Evolutionary conservation across 2,329 filamentous ascomycete species (phyloP).

Genomic region (Fragosphaeria purpurea): DNA sequence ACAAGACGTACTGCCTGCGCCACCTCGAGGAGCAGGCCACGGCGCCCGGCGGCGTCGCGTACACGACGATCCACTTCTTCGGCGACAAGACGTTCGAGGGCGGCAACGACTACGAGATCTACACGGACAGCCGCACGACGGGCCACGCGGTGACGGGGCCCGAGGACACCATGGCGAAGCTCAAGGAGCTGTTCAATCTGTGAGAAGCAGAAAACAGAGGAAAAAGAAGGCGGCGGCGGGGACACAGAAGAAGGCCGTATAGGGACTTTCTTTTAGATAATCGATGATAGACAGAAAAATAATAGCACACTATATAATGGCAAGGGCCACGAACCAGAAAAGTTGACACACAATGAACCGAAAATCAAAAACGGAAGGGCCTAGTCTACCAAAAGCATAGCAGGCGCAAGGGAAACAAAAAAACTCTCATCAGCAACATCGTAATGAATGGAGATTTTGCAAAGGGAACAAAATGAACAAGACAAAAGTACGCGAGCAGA

Average conservation of each 20-base stretch:
- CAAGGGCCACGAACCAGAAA: neutral
- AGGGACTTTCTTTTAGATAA: neutral
- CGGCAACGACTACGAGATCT: slow-evolving; percentile 96
- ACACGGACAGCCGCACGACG: slow-evolving; percentile 65
- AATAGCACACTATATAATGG: neutral
- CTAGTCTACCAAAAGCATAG: neutral
- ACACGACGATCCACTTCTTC: slow-evolving; percentile 92
- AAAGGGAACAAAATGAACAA: neutral
- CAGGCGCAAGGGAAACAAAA: neutral
- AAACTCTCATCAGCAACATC: neutral
- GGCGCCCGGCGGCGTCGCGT: slow-evolving; percentile 60
- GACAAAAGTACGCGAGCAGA: neutral
- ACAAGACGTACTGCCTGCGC: slow-evolving; percentile 93
- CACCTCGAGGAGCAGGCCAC: slow-evolving; percentile 75
- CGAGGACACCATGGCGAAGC: slow-evolving; percentile 67
- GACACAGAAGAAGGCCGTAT: neutral
- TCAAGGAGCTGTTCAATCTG: slow-evolving; percentile 66
- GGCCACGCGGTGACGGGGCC: slow-evolving; percentile 77
- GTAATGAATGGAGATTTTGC: too few relatives aligned
- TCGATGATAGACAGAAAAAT: neutral
- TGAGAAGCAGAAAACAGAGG: neutral
- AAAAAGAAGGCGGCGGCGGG: neutral
- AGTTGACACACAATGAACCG: too few relatives aligned
- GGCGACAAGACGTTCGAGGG: slow-evolving; percentile 89
- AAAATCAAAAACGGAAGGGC: too few relatives aligned